Conservation (phyloP, 1,284 basidiomycete genomes). For the Wallemia ichthyophaga region DNA sequence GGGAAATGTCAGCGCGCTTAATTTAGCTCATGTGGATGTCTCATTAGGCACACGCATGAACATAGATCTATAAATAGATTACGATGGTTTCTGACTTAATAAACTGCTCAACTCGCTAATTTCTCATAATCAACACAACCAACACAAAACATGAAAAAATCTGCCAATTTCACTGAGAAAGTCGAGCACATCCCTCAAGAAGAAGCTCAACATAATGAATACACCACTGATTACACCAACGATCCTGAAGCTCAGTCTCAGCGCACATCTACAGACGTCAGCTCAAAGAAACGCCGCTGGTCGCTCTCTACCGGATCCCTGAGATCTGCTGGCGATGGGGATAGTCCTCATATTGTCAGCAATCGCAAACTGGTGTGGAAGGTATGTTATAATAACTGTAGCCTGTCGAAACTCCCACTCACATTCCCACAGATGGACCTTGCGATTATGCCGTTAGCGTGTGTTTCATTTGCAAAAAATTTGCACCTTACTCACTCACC, state of each 20-base stretch:
- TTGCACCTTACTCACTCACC: not conserved
- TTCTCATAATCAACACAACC: no score
- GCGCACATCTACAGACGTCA: not conserved
- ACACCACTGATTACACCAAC: no score
- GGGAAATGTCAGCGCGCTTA: not conserved
- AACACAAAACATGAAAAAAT: not conserved
- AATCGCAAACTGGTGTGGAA: not conserved
- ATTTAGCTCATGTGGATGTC: not conserved
- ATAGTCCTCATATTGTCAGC: not conserved
- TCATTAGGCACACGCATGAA: not conserved
- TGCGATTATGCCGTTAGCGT: not conserved
- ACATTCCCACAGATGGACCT: no score
- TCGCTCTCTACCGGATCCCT: not conserved
- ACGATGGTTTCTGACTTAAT: no score
- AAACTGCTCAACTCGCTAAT: no score
- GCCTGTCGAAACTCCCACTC: no score
- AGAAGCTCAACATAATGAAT: not conserved
- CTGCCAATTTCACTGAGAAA: not conserved
- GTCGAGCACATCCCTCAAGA: not conserved
- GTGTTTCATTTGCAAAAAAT: not conserved
- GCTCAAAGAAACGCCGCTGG: not conserved
- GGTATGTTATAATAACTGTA: no score
- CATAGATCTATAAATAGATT: no score
- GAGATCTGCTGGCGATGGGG: not conserved
- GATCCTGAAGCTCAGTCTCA: not conserved